Evolutionary conservation across 2,329 filamentous ascomycete genomes (phyloP).

Genomic region (Sphaceloma murrayae): DNA sequence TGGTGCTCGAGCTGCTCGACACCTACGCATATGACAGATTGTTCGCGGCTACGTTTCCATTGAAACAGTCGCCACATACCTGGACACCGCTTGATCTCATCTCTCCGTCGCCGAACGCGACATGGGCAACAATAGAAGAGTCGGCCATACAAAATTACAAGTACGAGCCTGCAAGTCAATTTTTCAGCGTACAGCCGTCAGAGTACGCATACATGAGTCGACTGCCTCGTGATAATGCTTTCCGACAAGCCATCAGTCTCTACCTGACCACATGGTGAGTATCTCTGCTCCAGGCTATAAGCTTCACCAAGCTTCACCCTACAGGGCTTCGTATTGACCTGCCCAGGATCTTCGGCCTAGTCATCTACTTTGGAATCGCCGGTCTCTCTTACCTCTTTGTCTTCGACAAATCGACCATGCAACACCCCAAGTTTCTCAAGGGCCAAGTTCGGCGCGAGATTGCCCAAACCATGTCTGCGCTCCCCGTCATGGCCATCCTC

Average conservation of each 20-base stretch:
- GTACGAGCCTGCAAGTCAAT: slow-evolving; percentile 64
- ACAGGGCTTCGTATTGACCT: slow-evolving; percentile 16
- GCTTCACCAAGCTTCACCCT: neutral
- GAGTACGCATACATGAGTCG: slow-evolving; percentile 70
- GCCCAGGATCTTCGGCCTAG: slow-evolving; percentile 68
- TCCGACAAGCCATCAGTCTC: slow-evolving; percentile 63
- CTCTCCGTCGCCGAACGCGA: slow-evolving; percentile 48
- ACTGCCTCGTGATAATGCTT: slow-evolving; percentile 67
- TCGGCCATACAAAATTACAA: slow-evolving; percentile 40
- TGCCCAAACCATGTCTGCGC: slow-evolving; percentile 60
- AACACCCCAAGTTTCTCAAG: slow-evolving; percentile 90
- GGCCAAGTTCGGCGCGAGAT: slow-evolving; percentile 87
- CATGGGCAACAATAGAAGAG: slow-evolving; percentile 40
- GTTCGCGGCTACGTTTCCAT: slow-evolving; percentile 64
- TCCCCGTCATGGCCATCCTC: slow-evolving; percentile 74
- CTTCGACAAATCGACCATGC: slow-evolving; percentile 81
- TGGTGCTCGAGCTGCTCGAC: slow-evolving; percentile 78
- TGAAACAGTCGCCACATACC: slow-evolving; percentile 42
- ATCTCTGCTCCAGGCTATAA: neutral
- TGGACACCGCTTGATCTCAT: slow-evolving; percentile 40
- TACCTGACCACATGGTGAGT: slow-evolving; percentile 77
- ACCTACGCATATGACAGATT: slow-evolving; percentile 70
- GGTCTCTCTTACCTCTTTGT: slow-evolving; percentile 76
- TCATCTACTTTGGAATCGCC: slow-evolving; percentile 78
- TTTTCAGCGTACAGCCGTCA: slow-evolving; percentile 59